Evolutionary conservation across 768 basidiomycete genomes (phyloP), one percentile per base, ranked within the genome.

Genomic region (Boletellus sp.): DNA sequence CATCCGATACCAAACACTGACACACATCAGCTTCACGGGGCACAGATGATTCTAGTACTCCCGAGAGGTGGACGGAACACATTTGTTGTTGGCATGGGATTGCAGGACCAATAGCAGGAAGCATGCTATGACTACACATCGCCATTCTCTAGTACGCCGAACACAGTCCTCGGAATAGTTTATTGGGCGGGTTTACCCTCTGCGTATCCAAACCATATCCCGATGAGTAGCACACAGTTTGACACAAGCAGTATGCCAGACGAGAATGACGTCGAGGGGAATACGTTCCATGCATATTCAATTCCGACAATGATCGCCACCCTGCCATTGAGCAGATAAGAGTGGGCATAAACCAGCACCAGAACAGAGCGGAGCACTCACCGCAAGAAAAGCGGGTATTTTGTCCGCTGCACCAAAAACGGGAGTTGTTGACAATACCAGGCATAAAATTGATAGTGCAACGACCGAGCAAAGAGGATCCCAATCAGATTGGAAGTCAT

Each of bases 381-480:
- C 90, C 82, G 87, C 33, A 87, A 16, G 23, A 71, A 24, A 13
- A 78, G 42, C 15, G 87, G 86, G 64, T 80, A 88, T 45, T 70
- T 75, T 5, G 87, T 85, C 63, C 82, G 82, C 78, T 84, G 94
- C 4, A 81, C 72, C 24, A 98, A 68, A 62, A 94, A 85, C 1
- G 95, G 92, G 31, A 95, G 66, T 59, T 94, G 91, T 49, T 90
- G 86, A 10, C 87, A 90, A 65, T 97, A 97, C 96, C 96, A 99
- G 6, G 90, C 85, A 67, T 96, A 96, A 69, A 99, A 99, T 58
- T 99, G 96, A 65, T 97, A 97, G 65, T 99, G 96, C 38, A 99
- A 72, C 10, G 95, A 97, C 17, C 96, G 83, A 19, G 96, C 91
- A 65, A 90, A 96, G 7, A 90, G 54, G 32, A 98, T 87, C 16